A percentile compares a stretch with the other conserved stretches of the same genome.
Conservation (phyloP, 2,329 filamentous ascomycete species). For the Colletotrichum aenigma region DNA sequence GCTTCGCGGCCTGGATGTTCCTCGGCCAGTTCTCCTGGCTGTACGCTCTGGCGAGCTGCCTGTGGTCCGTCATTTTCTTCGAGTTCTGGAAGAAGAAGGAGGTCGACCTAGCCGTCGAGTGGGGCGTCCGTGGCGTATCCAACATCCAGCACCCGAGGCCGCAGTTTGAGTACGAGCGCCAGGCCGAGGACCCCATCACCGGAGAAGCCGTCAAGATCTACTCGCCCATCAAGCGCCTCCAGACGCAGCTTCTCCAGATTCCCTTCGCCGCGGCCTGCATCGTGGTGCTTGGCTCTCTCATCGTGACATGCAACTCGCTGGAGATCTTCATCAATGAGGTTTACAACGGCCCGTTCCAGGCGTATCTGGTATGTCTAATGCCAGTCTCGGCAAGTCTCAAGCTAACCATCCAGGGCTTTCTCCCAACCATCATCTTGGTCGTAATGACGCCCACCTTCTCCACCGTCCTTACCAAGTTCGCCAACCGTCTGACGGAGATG, state of each 20-base stretch:
- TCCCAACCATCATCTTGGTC: slow-evolving; percentile 88
- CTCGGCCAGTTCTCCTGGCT: slow-evolving; percentile 82
- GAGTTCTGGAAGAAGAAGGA: slow-evolving; percentile 98
- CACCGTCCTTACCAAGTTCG: slow-evolving; percentile 75
- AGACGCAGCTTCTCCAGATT: slow-evolving; percentile 79
- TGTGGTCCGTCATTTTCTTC: slow-evolving; percentile 91
- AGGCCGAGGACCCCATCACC: slow-evolving; percentile 79
- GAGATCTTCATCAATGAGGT: slow-evolving; percentile 97
- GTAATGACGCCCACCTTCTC: slow-evolving; percentile 80
- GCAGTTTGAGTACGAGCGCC: slow-evolving; percentile 80
- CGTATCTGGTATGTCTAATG: slow-evolving; percentile 68
- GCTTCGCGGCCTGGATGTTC: slow-evolving; percentile 79
- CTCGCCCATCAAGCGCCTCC: slow-evolving; percentile 74
- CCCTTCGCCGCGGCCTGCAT: slow-evolving; percentile 82
- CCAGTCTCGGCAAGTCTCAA: slow-evolving; percentile 4
- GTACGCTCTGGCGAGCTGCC: slow-evolving; percentile 77
- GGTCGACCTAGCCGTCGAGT: slow-evolving; percentile 81
- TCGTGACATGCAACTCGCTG: slow-evolving; percentile 85
- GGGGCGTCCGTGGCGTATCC: slow-evolving; percentile 87
- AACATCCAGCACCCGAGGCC: slow-evolving; percentile 77
- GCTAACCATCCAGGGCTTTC: slow-evolving; percentile 65
- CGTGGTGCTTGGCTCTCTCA: slow-evolving; percentile 77
- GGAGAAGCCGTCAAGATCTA: slow-evolving; percentile 80
- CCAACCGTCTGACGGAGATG: slow-evolving; percentile 76
- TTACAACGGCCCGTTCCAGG: slow-evolving; percentile 87